A percentile compares a stretch with the other conserved stretches of the same genome.
Evolutionary conservation across 129 eudicot genomes (phyloP).

Genomic region (Cynara cardunculus): DNA sequence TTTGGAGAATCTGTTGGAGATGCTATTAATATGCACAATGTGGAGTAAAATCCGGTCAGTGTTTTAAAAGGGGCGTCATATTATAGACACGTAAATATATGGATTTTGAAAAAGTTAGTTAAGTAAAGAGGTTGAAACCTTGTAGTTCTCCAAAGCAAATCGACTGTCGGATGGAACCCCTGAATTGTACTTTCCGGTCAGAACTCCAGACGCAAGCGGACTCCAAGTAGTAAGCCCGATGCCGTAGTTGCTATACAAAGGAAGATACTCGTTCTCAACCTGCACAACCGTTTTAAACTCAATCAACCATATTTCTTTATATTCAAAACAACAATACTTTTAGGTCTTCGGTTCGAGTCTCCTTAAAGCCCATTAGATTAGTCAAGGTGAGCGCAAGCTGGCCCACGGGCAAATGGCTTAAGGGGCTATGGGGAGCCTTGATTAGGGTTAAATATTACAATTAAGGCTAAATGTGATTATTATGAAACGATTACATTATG

Average conservation of each 20-base stretch:
- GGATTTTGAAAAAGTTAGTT: not conserved
- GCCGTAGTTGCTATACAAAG: conserved; percentile 73
- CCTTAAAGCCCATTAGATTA: not conserved
- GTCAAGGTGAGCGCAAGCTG: not conserved
- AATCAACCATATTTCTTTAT: not conserved
- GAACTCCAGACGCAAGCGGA: conserved; percentile 95
- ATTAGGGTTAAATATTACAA: too few species aligned
- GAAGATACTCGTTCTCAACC: conserved; percentile 87
- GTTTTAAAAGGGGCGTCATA: not conserved
- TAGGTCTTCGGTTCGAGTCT: not conserved
- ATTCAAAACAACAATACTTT: not conserved
- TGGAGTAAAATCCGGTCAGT: not conserved
- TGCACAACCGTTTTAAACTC: conserved; percentile 25
- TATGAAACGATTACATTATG: too few species aligned
- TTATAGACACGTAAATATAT: not conserved
- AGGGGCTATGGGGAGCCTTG: too few species aligned
- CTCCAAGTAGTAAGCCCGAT: conserved; percentile 97
- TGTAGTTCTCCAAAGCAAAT: conserved; percentile 84
- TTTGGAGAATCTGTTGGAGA: too few species aligned
- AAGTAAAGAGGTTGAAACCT: conserved; percentile 39
- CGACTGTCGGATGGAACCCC: conserved; percentile 87
- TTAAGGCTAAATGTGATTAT: too few species aligned
- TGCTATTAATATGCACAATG: not conserved
- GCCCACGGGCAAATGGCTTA: too few species aligned
- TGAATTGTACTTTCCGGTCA: conserved; percentile 73